Evolutionary conservation across 768 basidiomycete genomes (phyloP).

Genomic region (Termitomyces sp.): DNA sequence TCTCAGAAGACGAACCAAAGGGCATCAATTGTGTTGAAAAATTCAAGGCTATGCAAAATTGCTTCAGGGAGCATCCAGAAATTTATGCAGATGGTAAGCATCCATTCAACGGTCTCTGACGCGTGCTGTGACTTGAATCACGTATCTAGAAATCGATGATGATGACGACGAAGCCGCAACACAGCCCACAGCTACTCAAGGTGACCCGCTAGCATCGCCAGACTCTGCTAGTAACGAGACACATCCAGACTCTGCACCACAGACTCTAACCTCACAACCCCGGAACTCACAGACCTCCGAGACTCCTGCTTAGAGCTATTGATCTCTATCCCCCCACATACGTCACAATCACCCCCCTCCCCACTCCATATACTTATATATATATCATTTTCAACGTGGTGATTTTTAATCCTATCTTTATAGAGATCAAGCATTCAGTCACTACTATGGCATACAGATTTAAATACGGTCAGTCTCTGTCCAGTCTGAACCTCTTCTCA

Average conservation of each 20-base stretch:
- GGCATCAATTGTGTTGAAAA: conserved; percentile 97
- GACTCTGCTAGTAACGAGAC: neutral
- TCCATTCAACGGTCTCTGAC: conserved; percentile 5
- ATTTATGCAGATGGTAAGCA: conserved; percentile 88
- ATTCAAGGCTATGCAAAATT: conserved; percentile 96
- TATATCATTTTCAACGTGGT: neutral
- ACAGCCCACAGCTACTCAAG: conserved; percentile 9
- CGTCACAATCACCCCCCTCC: conserved; percentile 6
- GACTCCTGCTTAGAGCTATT: neutral
- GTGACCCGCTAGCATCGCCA: neutral
- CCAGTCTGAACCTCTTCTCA: conserved; percentile 65
- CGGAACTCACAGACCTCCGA: neutral
- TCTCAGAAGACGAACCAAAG: conserved; percentile 92
- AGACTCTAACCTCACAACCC: neutral
- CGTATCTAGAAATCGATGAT: conserved; percentile 55
- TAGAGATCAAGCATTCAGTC: conserved; percentile 4
- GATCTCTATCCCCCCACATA: neutral
- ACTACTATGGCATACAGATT: conserved; percentile 16
- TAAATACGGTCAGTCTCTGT: conserved; percentile 29
- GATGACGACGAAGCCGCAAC: conserved; percentile 37
- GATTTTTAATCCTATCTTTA: conserved; percentile 9
- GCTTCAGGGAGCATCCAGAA: conserved; percentile 94
- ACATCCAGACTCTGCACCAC: neutral
- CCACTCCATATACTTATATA: conserved; percentile 4
- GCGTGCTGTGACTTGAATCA: neutral